Base-by-base conservation (phyloP, 1,284 basidiomycete species). In the Leccinum angustisporum region DNA sequence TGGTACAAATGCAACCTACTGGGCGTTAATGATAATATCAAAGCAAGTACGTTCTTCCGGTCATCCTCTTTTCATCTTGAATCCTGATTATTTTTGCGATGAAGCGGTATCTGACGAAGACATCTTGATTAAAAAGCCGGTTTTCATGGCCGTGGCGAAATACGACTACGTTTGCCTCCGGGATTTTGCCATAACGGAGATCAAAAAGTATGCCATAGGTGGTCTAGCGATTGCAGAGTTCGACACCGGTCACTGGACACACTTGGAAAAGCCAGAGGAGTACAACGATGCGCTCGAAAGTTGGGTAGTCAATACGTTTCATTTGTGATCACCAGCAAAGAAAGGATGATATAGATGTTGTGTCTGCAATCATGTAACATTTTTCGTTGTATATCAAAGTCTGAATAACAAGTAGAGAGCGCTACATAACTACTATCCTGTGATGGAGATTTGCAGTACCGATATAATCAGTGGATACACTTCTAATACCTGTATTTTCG, bases 241-340 rank as follows among this genome's bases (percentile, higher is more conserved):
- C 30, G 70, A 77, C 18, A 64, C 62, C 4, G 76, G 74, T 0
- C 74, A 75, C 40, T 75, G 75, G 72, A 56, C 61, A 4, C 72
- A 68, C 0, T 21, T 76, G 63, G 73, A 75, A 56, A 69, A 60
- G 36, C 63, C 76, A 0, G 61, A 66, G n/a, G 66, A 67, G 6
- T 66, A 74, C 30, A 77, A 74, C 27, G 61, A 60, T 1, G 75
- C 74, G 16, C 72, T 77, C 43, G 63, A 74, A 40, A 59, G 50
- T 33, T 77, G 75, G 74, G 56, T 65, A 13, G 54, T 51, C 16
- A 57, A 56, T 56, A 68, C 64, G 5, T 72, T 71, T 38, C 36
- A 51, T 10, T 53, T 63, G 36, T 71, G 56, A 72, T 9, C 13
- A 30, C 2, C 11, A 27, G 5, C 14, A 25, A 8, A 40, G 11